Evolutionary conservation across 306 rosid genomes (phyloP).

Genomic region (Dalbergia cultrata): DNA sequence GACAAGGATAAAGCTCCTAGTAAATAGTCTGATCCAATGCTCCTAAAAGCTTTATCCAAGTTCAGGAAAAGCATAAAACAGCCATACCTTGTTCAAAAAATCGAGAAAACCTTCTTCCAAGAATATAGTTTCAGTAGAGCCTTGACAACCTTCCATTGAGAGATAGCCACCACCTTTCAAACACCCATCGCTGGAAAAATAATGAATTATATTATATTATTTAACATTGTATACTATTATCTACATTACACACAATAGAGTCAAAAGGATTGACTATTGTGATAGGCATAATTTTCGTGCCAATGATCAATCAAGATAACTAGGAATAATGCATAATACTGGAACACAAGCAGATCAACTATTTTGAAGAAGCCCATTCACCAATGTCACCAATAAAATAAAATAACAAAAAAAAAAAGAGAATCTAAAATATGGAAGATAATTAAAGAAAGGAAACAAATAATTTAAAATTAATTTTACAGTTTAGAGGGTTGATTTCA

Average conservation of each 20-base stretch:
- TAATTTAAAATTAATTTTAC: constrained; percentile 6
- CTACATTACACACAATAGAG: neutral
- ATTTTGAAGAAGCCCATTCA: constrained; percentile 26
- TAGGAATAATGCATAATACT: constrained; percentile 10
- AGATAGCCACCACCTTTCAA: constrained; percentile 74
- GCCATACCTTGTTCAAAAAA: constrained; percentile 78
- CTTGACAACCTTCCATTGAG: constrained; percentile 76
- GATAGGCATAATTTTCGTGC: constrained; percentile 30
- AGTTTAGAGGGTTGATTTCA: constrained; percentile 39
- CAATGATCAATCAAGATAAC: constrained; percentile 24
- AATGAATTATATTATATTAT: constrained; percentile 16
- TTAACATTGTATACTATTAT: neutral
- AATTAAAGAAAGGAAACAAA: constrained; percentile 33
- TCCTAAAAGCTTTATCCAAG: constrained; percentile 18
- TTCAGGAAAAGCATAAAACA: constrained; percentile 33
- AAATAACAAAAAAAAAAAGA: constrained; percentile 5
- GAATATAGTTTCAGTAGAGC: constrained; percentile 61
- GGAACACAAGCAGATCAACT: constrained; percentile 9
- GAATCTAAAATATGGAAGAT: constrained; percentile 27
- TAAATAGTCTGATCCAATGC: constrained; percentile 4
- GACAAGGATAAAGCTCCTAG: constrained; percentile 28
- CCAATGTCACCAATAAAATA: neutral
- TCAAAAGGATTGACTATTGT: neutral
- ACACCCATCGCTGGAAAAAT: constrained; percentile 64
- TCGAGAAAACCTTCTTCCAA: constrained; percentile 88